Base-by-base conservation (phyloP, 2,329 filamentous ascomycete genomes). In the Trichoderma asperellum region DNA sequence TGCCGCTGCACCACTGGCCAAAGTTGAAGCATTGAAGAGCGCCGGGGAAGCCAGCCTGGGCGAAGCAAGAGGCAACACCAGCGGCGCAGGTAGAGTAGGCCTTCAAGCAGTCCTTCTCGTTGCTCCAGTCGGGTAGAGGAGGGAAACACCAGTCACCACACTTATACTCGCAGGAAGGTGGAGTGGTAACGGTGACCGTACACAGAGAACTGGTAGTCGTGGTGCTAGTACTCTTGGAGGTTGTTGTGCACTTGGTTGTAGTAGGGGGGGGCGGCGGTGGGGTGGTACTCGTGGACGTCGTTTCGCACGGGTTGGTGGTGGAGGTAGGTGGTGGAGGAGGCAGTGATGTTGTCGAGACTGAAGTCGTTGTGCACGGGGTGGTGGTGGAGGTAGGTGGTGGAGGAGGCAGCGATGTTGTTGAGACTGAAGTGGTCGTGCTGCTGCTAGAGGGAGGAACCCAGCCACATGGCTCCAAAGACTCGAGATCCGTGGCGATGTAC, bases 71-170 rank as follows among this genome's bases (percentile, higher is more conserved):
- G 57, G 81, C 77, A 21, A 84, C 74, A 76, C 86, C 84, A 68
- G 86, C 75, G 32, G 76, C 75, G 74, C 84, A 86, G 67, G 79
- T 81, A 68, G 82, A 81, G 72, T 79, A 80, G 27, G 83, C 81
- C 11, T 72, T 72, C 61, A 77, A 73, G 76, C 86, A 88, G 57
- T 77, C 76, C 53, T 74, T 71, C 68, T 78, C 71, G 74, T 86
- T 79, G 52, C 76, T 75, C 78, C 82, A 88, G 72, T 82, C 77
- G 29, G 85, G 85, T 14, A 88, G 75, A 16, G 84, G 80, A 57
- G 79, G 80, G 47, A 81, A 82, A 74, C 85, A 87, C 85, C 86
- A 88, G 70, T 81, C 82, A 59, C 86, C 86, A 72, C 83, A 84
- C 72, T 83, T 79, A 77, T 86, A 88, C 75, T 88, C 86, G 76